Evolutionary conservation across 768 basidiomycete species (phyloP).

Genomic region (Epithele typhae): DNA sequence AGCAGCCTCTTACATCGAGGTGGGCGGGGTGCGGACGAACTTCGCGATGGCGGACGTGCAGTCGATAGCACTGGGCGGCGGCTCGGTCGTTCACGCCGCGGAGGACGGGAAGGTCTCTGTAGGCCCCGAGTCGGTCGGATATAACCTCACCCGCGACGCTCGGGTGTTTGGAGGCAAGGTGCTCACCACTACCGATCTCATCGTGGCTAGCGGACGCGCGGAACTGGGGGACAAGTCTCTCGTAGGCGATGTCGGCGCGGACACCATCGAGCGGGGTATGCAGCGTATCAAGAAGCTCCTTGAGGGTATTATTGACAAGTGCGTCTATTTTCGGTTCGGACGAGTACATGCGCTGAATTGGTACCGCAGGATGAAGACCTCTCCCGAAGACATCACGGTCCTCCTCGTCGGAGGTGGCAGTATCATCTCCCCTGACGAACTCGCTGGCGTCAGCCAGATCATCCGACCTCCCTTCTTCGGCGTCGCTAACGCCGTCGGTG

Average conservation of each 20-base stretch:
- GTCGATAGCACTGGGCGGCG: constrained; percentile 62
- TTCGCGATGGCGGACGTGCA: constrained; percentile 57
- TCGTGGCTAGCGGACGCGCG: constrained; percentile 35
- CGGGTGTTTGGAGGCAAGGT: constrained; percentile 51
- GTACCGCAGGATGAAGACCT: constrained; percentile 52
- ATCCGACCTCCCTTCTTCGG: constrained; percentile 46
- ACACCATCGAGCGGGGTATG: constrained; percentile 30
- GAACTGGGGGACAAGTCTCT: constrained; percentile 24
- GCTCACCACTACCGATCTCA: constrained; percentile 59
- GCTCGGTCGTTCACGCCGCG: constrained; percentile 43
- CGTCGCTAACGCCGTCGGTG: constrained; percentile 62
- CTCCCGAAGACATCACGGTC: constrained; percentile 49
- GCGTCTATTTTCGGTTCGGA: neutral
- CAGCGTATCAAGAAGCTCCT: constrained; percentile 37
- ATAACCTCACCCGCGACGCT: constrained; percentile 44
- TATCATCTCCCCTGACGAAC: constrained; percentile 47
- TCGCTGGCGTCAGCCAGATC: constrained; percentile 51
- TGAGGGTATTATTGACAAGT: constrained; percentile 47
- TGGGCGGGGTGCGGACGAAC: constrained; percentile 58
- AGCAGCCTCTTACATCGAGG: constrained; percentile 57
- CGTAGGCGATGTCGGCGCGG: constrained; percentile 18
- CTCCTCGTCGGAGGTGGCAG: constrained; percentile 66
- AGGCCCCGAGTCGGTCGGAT: constrained; percentile 65
- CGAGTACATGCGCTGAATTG: no score
- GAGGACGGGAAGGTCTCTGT: constrained; percentile 37